These are phyloP conservation scores for Ophidiomyces ophidiicola DNA, from an alignment of 2,329 filamentous ascomycete genomes.

Conservation along the genomic window DNA sequence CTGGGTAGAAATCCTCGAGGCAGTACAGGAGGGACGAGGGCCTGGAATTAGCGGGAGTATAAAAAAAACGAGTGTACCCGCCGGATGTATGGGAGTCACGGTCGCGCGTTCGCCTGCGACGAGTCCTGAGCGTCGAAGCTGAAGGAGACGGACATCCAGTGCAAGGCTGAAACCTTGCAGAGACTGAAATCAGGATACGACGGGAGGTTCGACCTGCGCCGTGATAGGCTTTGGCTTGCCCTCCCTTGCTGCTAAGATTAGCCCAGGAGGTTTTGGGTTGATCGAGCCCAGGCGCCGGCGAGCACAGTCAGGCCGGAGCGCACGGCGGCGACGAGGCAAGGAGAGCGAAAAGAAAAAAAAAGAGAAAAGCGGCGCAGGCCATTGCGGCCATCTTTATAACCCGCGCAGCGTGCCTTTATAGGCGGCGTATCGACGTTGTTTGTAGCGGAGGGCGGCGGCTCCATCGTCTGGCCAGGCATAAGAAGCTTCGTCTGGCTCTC, in stretches of 20 bases:
- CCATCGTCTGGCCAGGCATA: conserved; percentile 4
- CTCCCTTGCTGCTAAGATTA: conserved; percentile 6
- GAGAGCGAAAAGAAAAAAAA: conserved; percentile 1
- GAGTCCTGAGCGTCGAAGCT: too few relatives aligned
- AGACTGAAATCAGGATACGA: conserved; percentile 6
- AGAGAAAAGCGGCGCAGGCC: background rate
- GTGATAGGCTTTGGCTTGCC: conserved; percentile 4
- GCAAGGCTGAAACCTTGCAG: conserved; percentile 7
- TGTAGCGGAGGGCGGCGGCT: too few relatives aligned
- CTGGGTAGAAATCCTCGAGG: background rate
- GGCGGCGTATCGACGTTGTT: background rate
- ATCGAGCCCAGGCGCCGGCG: conserved; percentile 6
- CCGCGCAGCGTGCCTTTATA: background rate
- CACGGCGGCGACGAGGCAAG: background rate
- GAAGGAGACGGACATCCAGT: too few relatives aligned
- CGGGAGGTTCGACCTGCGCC: background rate
- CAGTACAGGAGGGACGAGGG: too few relatives aligned
- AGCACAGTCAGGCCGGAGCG: background rate
- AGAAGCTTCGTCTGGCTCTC: conserved; percentile 5
- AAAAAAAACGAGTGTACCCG: too few relatives aligned
- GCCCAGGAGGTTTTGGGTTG: conserved; percentile 3
- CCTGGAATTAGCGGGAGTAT: too few relatives aligned
- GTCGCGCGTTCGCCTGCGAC: too few relatives aligned
- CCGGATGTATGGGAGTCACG: too few relatives aligned
- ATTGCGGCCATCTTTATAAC: background rate